Percentiles rank a stretch among this genome's conserved stretches.
These are phyloP conservation scores for Neophaeococcomyces aloes DNA, from an alignment of 2,329 filamentous ascomycete species.

Conservation along the genomic window DNA sequence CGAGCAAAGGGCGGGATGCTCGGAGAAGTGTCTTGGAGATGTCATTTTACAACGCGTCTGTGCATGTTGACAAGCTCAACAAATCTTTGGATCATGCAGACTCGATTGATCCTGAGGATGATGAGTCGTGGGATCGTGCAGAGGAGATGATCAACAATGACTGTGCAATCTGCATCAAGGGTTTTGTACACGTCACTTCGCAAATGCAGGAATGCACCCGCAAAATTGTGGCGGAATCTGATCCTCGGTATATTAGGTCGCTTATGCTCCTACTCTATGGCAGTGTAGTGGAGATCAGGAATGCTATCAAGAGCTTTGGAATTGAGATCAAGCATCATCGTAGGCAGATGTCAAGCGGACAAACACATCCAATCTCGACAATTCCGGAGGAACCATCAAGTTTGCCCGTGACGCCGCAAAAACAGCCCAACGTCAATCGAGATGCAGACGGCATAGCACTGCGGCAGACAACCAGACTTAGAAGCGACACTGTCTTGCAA, in stretches of 20 bases:
- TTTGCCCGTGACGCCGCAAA: conserved; percentile 21
- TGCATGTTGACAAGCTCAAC: conserved; percentile 47
- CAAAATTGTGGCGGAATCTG: conserved; percentile 45
- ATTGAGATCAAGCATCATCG: conserved; percentile 28
- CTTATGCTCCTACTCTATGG: conserved; percentile 50
- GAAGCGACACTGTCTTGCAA: conserved; percentile 43
- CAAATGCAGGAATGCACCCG: conserved; percentile 39
- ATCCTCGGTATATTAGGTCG: conserved; percentile 48
- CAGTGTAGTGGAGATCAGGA: conserved; percentile 49
- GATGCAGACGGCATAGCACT: conserved; percentile 33
- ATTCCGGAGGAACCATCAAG: conserved; percentile 23
- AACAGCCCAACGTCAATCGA: conserved; percentile 31
- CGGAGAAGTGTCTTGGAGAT: conserved; percentile 44
- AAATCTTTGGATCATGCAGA: conserved; percentile 43
- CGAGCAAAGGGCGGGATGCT: conserved; percentile 36
- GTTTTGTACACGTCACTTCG: conserved; percentile 40
- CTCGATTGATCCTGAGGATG: conserved; percentile 40
- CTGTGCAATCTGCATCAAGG: conserved; percentile 40
- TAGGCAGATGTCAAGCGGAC: conserved; percentile 23
- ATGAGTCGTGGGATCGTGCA: conserved; percentile 33
- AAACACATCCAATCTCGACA: conserved; percentile 24
- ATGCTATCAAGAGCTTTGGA: conserved; percentile 45
- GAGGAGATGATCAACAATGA: conserved; percentile 36
- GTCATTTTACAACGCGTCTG: conserved; percentile 46
- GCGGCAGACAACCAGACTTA: conserved; percentile 30